These are phyloP conservation scores for Verticillium isaacii DNA, from an alignment of 2,329 filamentous ascomycete genomes.

Conservation along the genomic window DNA sequence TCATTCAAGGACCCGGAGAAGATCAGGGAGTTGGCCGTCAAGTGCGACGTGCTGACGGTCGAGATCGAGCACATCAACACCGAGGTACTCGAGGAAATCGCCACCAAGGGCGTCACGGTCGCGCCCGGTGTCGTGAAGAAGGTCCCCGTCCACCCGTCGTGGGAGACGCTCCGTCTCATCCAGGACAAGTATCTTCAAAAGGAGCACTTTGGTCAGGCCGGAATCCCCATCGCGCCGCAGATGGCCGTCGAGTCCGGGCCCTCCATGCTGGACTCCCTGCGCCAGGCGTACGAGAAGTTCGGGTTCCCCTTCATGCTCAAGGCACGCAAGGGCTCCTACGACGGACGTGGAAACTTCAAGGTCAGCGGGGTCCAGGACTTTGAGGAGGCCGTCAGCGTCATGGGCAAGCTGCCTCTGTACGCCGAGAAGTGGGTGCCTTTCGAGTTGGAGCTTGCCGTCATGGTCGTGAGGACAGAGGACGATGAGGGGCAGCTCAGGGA, in stretches of 20 bases:
- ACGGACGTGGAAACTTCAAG: constrained; percentile 70
- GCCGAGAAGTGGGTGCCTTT: constrained; percentile 89
- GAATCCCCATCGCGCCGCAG: constrained; percentile 70
- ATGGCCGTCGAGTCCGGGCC: constrained; percentile 53
- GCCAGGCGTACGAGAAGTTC: constrained; percentile 56
- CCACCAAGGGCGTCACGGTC: constrained; percentile 56
- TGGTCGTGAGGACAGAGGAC: constrained; percentile 88
- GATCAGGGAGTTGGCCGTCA: constrained; percentile 72
- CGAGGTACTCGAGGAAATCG: constrained; percentile 80
- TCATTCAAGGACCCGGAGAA: constrained; percentile 82
- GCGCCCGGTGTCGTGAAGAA: constrained; percentile 35
- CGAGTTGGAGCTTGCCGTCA: constrained; percentile 82
- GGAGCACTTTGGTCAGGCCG: constrained; percentile 63
- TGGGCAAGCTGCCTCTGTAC: constrained; percentile 71
- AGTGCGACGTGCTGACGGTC: constrained; percentile 79
- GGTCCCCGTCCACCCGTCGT: constrained; percentile 71
- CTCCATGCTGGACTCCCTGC: constrained; percentile 56
- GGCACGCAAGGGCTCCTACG: constrained; percentile 83
- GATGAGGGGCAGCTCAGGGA: constrained; percentile 41
- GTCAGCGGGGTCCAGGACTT: constrained; percentile 40
- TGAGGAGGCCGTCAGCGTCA: constrained; percentile 60
- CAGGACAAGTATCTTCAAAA: constrained; percentile 95
- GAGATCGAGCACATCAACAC: constrained; percentile 96
- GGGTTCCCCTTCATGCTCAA: constrained; percentile 93
- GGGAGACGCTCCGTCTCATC: constrained; percentile 80